Conservation (phyloP, 495 filamentous ascomycete species). For the Entonaema liquescens region DNA sequence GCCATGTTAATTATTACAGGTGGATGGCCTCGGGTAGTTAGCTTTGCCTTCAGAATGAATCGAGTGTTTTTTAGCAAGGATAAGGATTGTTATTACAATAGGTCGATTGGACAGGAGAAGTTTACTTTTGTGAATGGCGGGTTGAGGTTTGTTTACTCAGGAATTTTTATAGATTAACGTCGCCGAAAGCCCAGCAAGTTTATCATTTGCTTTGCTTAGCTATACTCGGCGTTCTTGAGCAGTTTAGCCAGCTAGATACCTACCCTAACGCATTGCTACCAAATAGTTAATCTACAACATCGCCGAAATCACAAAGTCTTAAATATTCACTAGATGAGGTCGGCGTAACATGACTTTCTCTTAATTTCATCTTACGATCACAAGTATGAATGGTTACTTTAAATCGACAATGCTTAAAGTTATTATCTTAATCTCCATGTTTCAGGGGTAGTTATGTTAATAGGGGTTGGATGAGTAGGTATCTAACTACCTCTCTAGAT, state of each 20-base stretch:
- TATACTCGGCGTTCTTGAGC: not conserved
- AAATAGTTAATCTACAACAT: too few species aligned
- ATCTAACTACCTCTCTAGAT: not conserved
- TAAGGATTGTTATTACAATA: not conserved
- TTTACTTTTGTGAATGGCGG: not conserved
- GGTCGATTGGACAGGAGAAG: not conserved
- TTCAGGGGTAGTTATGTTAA: too few species aligned
- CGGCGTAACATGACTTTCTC: too few species aligned
- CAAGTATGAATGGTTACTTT: too few species aligned
- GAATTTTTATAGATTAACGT: not conserved
- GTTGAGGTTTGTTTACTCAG: not conserved
- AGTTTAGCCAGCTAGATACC: not conserved
- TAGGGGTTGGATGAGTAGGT: too few species aligned
- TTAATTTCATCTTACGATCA: too few species aligned
- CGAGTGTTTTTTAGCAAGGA: slow-evolving; percentile 2
- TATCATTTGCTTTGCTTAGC: not conserved
- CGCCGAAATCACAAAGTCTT: too few species aligned
- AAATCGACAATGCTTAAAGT: too few species aligned
- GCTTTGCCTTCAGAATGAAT: slow-evolving; percentile 33
- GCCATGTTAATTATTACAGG: slow-evolving; percentile 21
- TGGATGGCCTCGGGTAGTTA: slow-evolving; percentile 9
- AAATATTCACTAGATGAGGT: too few species aligned
- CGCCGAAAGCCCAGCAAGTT: not conserved
- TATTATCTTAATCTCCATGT: too few species aligned
- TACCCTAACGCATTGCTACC: too few species aligned